Conservation (phyloP, 2,329 filamentous ascomycete species). For the Diplodia sapinea region DNA sequence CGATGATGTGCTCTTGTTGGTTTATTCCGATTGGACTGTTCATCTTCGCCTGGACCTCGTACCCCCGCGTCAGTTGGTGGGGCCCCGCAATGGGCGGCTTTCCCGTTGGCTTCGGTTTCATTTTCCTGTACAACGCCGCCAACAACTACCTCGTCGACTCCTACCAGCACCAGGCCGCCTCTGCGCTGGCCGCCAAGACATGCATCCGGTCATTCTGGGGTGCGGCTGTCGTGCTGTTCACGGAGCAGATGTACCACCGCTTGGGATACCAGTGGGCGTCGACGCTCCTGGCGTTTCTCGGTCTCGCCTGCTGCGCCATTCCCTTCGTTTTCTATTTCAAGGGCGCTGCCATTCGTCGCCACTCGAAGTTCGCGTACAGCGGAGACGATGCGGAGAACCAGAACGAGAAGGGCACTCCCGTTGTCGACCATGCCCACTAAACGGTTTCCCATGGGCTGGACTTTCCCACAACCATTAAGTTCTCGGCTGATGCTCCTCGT, state of each 20-base stretch:
- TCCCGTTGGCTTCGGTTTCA: constrained; percentile 76
- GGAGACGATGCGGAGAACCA: constrained; percentile 60
- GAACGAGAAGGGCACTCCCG: constrained; percentile 22
- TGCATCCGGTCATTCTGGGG: constrained; percentile 82
- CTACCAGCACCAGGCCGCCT: constrained; percentile 77
- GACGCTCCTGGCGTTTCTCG: constrained; percentile 73
- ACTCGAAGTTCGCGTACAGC: constrained; percentile 74
- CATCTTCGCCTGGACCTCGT: constrained; percentile 74
- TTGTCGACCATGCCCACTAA: constrained; percentile 4
- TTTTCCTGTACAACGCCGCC: constrained; percentile 77
- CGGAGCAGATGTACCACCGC: constrained; percentile 71
- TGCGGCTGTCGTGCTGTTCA: constrained; percentile 77
- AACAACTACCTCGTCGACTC: constrained; percentile 65
- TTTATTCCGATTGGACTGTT: constrained; percentile 71
- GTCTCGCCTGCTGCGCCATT: constrained; percentile 78
- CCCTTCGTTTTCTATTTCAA: constrained; percentile 83
- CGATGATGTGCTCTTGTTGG: constrained; percentile 65
- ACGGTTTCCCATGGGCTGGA: background rate
- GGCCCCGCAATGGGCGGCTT: constrained; percentile 72
- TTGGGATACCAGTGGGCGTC: constrained; percentile 79
- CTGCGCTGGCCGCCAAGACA: constrained; percentile 80
- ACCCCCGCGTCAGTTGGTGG: constrained; percentile 68
- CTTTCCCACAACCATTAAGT: background rate
- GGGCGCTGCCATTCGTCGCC: constrained; percentile 71
- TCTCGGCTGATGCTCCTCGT: background rate